Evolutionary conservation across 1,284 basidiomycete species (phyloP).

Genomic region (Ustilago trichophora): DNA sequence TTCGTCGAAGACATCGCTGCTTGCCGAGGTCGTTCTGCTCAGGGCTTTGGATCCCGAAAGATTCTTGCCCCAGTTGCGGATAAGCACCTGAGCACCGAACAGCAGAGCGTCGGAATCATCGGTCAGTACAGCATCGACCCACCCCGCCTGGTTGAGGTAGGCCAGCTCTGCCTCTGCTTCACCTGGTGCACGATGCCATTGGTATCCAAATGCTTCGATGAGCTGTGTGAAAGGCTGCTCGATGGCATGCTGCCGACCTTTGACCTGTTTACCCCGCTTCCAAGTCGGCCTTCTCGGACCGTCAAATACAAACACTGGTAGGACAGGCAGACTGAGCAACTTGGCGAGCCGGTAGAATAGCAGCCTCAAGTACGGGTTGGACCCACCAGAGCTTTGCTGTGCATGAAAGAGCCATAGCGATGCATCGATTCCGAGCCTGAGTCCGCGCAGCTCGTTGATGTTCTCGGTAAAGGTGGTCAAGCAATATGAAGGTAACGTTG

Average conservation of each 20-base stretch:
- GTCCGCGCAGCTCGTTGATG: constrained; percentile 17
- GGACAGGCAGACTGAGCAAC: constrained; percentile 79
- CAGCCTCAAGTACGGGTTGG: constrained; percentile 69
- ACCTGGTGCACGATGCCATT: constrained; percentile 77
- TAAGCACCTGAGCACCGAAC: constrained; percentile 83
- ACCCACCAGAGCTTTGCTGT: constrained; percentile 66
- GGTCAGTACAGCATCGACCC: constrained; percentile 88
- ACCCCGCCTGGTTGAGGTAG: constrained; percentile 79
- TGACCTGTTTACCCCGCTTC: constrained; percentile 81
- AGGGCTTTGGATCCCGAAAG: constrained; percentile 28
- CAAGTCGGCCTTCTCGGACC: constrained; percentile 82
- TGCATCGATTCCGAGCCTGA: constrained; percentile 59
- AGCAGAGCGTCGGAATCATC: constrained; percentile 93
- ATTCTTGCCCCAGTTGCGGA: constrained; percentile 72
- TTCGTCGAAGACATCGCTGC: constrained; percentile 20
- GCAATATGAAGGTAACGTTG: constrained; percentile 40
- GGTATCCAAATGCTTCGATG: constrained; percentile 86
- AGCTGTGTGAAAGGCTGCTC: constrained; percentile 70
- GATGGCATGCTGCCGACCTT: constrained; percentile 64
- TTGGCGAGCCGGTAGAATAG: constrained; percentile 72
- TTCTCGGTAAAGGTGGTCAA: constrained; percentile 30
- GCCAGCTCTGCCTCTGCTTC: constrained; percentile 97
- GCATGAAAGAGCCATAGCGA: constrained; percentile 70
- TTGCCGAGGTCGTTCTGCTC: constrained; percentile 12
- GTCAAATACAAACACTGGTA: constrained; percentile 93